Percentiles rank a stretch among this genome's conserved stretches.
phyloP scores from a whole-genome alignment of 768 basidiomycete species.

The Russula compacta region DNA sequence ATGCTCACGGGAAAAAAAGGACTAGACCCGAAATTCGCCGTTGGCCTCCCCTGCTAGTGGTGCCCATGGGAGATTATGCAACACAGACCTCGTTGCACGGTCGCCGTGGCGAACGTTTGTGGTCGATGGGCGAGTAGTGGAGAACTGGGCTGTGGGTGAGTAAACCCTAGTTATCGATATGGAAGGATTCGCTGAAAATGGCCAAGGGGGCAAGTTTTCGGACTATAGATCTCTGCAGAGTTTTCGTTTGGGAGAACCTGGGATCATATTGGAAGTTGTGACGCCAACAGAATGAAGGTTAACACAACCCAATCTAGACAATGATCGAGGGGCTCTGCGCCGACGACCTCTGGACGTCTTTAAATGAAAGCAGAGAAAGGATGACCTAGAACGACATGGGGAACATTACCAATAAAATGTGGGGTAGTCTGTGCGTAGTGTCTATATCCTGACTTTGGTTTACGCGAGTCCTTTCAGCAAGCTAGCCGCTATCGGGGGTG shows the following conservation, averaged over 20 bases:
- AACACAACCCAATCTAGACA: conserved; percentile 4
- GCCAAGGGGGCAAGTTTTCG: conserved; percentile 6
- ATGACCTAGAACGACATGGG: conserved; percentile 11
- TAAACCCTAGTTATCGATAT: conserved; percentile 16
- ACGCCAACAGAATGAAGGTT: conserved; percentile 12
- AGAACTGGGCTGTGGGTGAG: conserved; percentile 11
- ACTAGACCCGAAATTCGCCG: conserved; percentile 2
- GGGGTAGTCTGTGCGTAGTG: conserved; percentile 4
- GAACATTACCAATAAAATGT: conserved; percentile 7
- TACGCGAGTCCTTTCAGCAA: conserved; percentile 2
- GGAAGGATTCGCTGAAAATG: conserved; percentile 9
- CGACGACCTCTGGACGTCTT: neutral
- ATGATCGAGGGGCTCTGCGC: conserved; percentile 17
- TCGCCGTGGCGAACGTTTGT: conserved; percentile 4
- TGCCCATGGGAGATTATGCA: conserved; percentile 6
- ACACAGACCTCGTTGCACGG: conserved; percentile 2
- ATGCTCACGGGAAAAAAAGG: conserved; percentile 9
- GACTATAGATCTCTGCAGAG: conserved; percentile 3
- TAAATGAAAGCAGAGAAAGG: neutral
- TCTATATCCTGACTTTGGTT: neutral
- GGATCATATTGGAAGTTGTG: conserved; percentile 3
- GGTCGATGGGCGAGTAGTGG: conserved; percentile 2
- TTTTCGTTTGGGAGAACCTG: conserved; percentile 6
- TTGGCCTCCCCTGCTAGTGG: neutral
- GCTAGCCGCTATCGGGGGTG: conserved; percentile 11